Percentiles rank a stretch among this genome's conserved stretches.
These are phyloP conservation scores for Borovskyia barvae DNA, from an alignment of 208 protist species.

Conservation along the genomic window DNA sequence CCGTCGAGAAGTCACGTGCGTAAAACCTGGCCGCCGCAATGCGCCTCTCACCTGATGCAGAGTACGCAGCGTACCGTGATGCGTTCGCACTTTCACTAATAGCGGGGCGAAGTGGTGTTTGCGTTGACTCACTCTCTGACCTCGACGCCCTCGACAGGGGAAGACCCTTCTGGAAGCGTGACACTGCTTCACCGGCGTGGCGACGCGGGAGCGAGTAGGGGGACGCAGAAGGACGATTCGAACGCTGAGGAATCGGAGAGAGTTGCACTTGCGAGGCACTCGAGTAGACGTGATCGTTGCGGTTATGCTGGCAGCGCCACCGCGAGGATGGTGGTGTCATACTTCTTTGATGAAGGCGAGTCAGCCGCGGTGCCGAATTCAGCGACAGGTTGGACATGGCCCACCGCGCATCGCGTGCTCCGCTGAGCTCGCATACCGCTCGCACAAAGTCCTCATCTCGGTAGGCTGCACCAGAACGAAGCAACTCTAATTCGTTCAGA, in stretches of 20 bases:
- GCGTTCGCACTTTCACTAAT: too few species aligned
- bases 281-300: background rate
- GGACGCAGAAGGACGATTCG: constrained; percentile 8
- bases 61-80: too few species aligned
- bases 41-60: background rate
- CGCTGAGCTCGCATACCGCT: constrained; percentile 18
- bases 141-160: constrained; percentile 1
- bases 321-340: too few species aligned
- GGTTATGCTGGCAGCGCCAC: too few species aligned
- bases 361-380: constrained; percentile 22
- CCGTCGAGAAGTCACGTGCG: background rate
- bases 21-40: background rate
- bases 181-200: background rate
- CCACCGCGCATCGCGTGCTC: constrained; percentile 5
- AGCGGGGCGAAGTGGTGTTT: constrained; percentile 7
- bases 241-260: constrained; percentile 17
- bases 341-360: too few species aligned
- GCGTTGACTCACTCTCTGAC: constrained; percentile 9
- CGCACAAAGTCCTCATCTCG: constrained; percentile 25
- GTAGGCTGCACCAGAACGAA: constrained; percentile 50
- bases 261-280: constrained; percentile 3
- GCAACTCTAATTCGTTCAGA: constrained; percentile 66
- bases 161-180: background rate
- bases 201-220: constrained; percentile 12
- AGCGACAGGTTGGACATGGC: constrained; percentile 31